Base-by-base conservation (phyloP, 176 grass and related monocot species). In the Cenchrus purpureus region DNA sequence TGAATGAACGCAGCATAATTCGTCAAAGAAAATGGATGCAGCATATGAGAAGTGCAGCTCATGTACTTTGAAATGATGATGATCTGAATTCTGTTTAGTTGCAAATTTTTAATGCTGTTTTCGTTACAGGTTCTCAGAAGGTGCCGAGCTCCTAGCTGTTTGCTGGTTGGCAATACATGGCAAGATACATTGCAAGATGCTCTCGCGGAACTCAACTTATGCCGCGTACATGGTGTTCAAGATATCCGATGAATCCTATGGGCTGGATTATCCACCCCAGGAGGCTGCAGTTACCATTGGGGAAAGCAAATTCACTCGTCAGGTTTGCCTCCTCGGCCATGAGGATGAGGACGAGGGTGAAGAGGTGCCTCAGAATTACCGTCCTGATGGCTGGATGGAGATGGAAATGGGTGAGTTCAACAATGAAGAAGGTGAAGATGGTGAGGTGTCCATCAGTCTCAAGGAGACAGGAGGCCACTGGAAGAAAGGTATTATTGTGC, bases 331-430 rank as follows among this genome's bases (percentile, higher is more conserved):
- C 2, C 58, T 84, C 19, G 32, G 20, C 57, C 82, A 64, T 37
- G 80, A 68, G 0, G 9, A 13, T 0, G 75, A 37, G 19, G 49
- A 31, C 1, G 52, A 40, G 3, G 46, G 22, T 0, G 25, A 25
- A 25, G 25, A 25, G 25, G 25, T 20, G 8, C 53, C 37, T 59
- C 67, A 9, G 10, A 15, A 4, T 56, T 7, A n/a, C 20, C 1
- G 49, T 81, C 25, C 25, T 25, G 90, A 83, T 0, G 80, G 88
- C 25, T 97, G 90, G 92, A 87, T 88, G 90, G 94, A 94, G 76
- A 4, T 92, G 34, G 87, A 90, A 53, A 43, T 97, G 28, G 94
- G 91, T 7, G 82, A 89, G 61, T 93, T 97, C 88, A 65, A 65
- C 43, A 90, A 57, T 10, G 84, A 68, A 20, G 72, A 89, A 20